Percentiles rank a stretch among this genome's conserved stretches.
phyloP scores from a whole-genome alignment of 2,329 filamentous ascomycete species.

The Penicillium sp. region DNA sequence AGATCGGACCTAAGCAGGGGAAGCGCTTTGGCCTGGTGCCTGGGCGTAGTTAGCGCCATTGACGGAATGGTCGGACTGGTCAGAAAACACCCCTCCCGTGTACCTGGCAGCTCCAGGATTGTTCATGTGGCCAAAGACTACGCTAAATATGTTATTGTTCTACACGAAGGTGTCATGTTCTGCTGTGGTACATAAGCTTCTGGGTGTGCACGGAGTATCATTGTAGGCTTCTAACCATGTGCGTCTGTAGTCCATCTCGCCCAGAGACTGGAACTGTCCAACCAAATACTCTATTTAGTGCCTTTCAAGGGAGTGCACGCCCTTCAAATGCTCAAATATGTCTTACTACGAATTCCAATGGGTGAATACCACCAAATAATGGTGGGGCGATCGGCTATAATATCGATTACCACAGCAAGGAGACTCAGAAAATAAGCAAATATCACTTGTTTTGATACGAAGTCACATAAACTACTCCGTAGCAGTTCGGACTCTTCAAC shows the following conservation, averaged over 20 bases:
- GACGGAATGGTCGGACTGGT: conserved; percentile 10
- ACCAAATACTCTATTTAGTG: not conserved
- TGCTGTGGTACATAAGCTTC: not conserved
- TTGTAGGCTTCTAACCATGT: not conserved
- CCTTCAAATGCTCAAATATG: not conserved
- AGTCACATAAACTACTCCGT: too few species aligned
- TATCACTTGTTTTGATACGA: too few species aligned
- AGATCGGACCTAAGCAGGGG: not conserved
- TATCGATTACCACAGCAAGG: too few species aligned
- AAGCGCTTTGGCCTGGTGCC: not conserved
- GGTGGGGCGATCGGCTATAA: too few species aligned
- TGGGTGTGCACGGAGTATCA: not conserved
- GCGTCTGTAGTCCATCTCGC: not conserved
- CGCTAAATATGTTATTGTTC: not conserved
- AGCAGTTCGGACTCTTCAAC: too few species aligned
- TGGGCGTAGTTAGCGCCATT: conserved; percentile 1
- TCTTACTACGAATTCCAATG: not conserved
- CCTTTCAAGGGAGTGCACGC: not conserved
- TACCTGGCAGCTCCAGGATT: conserved; percentile 25
- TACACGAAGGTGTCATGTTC: not conserved
- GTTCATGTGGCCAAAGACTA: conserved; percentile 14
- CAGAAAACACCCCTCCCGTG: conserved; percentile 9
- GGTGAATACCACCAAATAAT: not conserved
- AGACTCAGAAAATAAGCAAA: too few species aligned
- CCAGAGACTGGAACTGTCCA: not conserved